Percentiles rank a stretch among this genome's conserved stretches.
phyloP scores from a whole-genome alignment of 208 protist species.

The Angomonas ambiguus region DNA sequence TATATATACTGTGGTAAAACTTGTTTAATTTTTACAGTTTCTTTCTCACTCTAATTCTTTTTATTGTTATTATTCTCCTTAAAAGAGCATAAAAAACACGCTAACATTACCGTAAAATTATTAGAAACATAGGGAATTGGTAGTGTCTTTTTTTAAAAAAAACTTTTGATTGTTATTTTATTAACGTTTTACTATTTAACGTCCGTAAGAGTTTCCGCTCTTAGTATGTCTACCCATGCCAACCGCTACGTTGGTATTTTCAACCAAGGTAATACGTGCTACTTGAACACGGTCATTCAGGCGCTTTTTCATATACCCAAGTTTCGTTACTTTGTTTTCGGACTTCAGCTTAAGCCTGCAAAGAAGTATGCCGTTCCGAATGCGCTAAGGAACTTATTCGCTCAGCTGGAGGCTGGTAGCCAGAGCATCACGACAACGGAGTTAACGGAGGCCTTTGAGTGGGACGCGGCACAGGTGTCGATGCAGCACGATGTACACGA shows the following conservation, averaged over 20 bases:
- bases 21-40: slow-evolving; percentile 8
- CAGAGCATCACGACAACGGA: slow-evolving; percentile 63
- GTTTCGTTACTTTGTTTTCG: slow-evolving; percentile 68
- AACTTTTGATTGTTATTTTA: slow-evolving; percentile 30
- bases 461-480: slow-evolving; percentile 46
- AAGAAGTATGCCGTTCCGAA: slow-evolving; percentile 28
- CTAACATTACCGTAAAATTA: too few species aligned
- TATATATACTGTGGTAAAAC: not conserved
- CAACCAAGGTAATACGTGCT: slow-evolving; percentile 90
- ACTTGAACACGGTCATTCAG: slow-evolving; percentile 89
- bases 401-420: slow-evolving; percentile 44
- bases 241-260: slow-evolving; percentile 58
- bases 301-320: slow-evolving; percentile 69
- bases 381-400: slow-evolving; percentile 73
- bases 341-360: slow-evolving; percentile 17
- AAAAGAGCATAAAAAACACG: too few species aligned
- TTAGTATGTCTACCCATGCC: not conserved
- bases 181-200: slow-evolving; percentile 1
- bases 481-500: slow-evolving; percentile 91
- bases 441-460: slow-evolving; percentile 88
- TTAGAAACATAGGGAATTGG: too few species aligned
- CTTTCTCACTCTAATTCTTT: not conserved
- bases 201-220: not conserved
- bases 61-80: not conserved
- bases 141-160: too few species aligned